Evolutionary conservation across 768 basidiomycete species (phyloP).

Genomic region (Daedaleopsis nitida): DNA sequence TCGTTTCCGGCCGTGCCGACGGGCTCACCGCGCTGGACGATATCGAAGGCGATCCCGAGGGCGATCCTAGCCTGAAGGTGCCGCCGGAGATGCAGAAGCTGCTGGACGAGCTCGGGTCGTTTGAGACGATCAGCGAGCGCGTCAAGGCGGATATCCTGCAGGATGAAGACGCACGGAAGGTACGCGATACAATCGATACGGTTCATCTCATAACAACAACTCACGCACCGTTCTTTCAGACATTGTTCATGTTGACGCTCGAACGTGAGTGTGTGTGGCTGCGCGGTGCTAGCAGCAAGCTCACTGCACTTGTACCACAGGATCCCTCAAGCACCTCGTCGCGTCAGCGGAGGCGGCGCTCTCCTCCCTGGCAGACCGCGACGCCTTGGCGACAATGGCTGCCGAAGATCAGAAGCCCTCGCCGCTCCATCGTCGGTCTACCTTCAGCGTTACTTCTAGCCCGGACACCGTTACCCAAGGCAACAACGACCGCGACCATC

Average conservation of each 20-base stretch:
- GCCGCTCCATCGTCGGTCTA: no score
- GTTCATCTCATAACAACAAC: no score
- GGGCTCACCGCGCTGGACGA: constrained; percentile 1
- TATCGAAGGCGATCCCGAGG: background rate
- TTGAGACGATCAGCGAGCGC: constrained; percentile 33
- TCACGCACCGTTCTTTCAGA: no score
- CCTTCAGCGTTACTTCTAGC: no score
- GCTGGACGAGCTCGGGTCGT: constrained; percentile 43
- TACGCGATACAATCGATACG: no score
- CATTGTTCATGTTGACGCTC: constrained; percentile 45
- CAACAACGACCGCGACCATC: no score
- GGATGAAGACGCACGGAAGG: constrained; percentile 45
- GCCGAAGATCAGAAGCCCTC: constrained; percentile 2
- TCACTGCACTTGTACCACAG: background rate
- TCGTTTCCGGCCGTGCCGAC: constrained; percentile 19
- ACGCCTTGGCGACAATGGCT: constrained; percentile 9
- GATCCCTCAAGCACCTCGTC: constrained; percentile 21
- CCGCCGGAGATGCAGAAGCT: constrained; percentile 36
- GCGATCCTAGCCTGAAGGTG: constrained; percentile 13
- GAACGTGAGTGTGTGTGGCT: constrained; percentile 52
- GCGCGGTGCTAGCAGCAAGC: no score
- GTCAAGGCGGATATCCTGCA: constrained; percentile 44
- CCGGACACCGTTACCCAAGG: no score
- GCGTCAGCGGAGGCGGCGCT: constrained; percentile 22
- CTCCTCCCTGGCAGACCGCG: constrained; percentile 21